These are phyloP conservation scores for Agapanthus africanus DNA, from an alignment of 106 monocot species.

Conservation along the genomic window DNA sequence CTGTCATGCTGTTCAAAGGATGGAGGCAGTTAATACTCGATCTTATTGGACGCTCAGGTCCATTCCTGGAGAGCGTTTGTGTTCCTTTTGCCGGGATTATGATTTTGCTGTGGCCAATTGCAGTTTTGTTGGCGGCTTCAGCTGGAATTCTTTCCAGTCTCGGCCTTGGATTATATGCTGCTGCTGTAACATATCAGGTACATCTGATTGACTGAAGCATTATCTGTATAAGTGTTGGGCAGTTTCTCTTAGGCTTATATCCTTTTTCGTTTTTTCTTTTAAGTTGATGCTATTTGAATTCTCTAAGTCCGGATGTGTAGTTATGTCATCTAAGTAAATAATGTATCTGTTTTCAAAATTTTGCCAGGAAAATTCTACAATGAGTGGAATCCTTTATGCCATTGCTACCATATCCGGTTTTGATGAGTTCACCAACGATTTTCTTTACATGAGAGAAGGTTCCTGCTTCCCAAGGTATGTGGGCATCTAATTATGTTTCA, in stretches of 20 bases:
- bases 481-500: too few species aligned
- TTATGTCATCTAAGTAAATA: too few species aligned
- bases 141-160: slow-evolving; percentile 69
- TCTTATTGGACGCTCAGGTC: slow-evolving; percentile 89
- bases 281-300: too few species aligned
- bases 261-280: too few species aligned
- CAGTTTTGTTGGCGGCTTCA: slow-evolving; percentile 54
- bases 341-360: slow-evolving; percentile 1
- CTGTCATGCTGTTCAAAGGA: slow-evolving; percentile 88
- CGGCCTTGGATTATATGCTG: slow-evolving; percentile 68
- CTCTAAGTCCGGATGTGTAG: too few species aligned
- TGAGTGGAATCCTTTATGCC: slow-evolving; percentile 57
- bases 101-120: slow-evolving; percentile 86
- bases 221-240: too few species aligned
- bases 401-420: slow-evolving; percentile 62
- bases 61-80: slow-evolving; percentile 93
- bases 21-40: slow-evolving; percentile 83
- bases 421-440: slow-evolving; percentile 91
- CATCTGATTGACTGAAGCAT: too few species aligned
- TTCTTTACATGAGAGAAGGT: slow-evolving; percentile 79
- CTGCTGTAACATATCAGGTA: slow-evolving; percentile 81
- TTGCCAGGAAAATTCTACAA: slow-evolving; percentile 68
- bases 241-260: too few species aligned
- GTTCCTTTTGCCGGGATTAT: slow-evolving; percentile 95
- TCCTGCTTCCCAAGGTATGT: slow-evolving; percentile 98